Conservation (phyloP, 2,329 filamentous ascomycete species). For the Fusarium abutilonis region DNA sequence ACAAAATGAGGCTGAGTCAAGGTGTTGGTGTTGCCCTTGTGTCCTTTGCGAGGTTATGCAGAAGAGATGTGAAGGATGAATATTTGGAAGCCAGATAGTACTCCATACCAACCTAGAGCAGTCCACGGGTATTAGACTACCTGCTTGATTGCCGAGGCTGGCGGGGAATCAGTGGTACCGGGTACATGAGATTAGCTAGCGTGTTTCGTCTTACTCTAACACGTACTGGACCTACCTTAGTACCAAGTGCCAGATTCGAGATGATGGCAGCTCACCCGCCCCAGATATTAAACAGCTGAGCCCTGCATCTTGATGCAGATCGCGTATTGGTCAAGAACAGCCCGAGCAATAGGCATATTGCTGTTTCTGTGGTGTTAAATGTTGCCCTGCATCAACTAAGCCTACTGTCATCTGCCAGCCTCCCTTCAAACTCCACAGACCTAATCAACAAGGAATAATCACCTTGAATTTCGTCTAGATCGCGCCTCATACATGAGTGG, state of each 20-base stretch:
- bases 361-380: neutral
- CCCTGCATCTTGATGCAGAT: neutral
- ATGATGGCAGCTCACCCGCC: conserved; percentile 8
- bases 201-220: conserved; percentile 3
- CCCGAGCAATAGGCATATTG: neutral
- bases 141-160: conserved; percentile 4
- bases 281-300: conserved; percentile 7
- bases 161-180: conserved; percentile 6
- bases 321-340: conserved; percentile 7
- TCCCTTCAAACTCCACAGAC: conserved; percentile 9
- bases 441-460: neutral
- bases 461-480: conserved; percentile 1
- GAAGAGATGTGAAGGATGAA: conserved; percentile 16
- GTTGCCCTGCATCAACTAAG: neutral
- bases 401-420: neutral
- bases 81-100: conserved; percentile 6
- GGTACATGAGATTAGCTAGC: conserved; percentile 20
- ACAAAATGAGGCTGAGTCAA: conserved; percentile 29
- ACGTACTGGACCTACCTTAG: neutral
- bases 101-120: conserved; percentile 4
- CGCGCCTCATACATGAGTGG: conserved; percentile 28
- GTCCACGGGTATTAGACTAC: conserved; percentile 19
- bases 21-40: conserved; percentile 33
- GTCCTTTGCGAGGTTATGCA: conserved; percentile 26
- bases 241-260: too few species aligned